Evolutionary conservation across 2,329 filamentous ascomycete genomes (phyloP), one percentile per base, ranked within the genome.

Genomic region (Colletotrichum limetticola): DNA sequence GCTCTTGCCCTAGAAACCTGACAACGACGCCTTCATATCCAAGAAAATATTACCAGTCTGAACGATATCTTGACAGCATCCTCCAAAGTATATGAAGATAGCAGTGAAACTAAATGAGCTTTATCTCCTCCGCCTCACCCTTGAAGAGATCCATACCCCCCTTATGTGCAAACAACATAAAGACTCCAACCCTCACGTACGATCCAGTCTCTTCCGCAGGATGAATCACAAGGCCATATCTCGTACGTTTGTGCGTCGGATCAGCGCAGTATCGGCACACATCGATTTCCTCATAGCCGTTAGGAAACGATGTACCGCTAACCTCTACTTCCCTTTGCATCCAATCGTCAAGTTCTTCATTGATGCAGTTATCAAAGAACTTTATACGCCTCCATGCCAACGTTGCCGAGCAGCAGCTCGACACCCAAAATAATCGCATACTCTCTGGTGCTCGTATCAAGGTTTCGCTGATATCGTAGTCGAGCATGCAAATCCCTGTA

Each of bases 291-390:
- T 46, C 42, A n/a, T 46, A 46, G 7, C 42, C 42, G 2, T 46
- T 11, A 0, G 42, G 7, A 49, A 49, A 49, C 1, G 42, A 49
- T 0, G 0, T 22, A 1, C 42, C 19, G 42, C 19, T 1, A 4
- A 49, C 7, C 0, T 49, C 19, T 0, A 1, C 42, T 0, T 49
- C 42, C 1, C 42, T 49, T 0, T 1, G 42, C 19, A 22, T 2
- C 42, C 42, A 49, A 0, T 22, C 3, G 8, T n/a, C n/a, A n/a
- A n/a, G n/a, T n/a, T n/a, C n/a, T n/a, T n/a, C n/a, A n/a, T n/a
- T n/a, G n/a, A n/a, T n/a, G n/a, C n/a, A n/a, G n/a, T n/a, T n/a
- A n/a, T n/a, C n/a, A n/a, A n/a, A n/a, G n/a, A n/a, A n/a, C n/a
- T n/a, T n/a, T n/a, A n/a, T n/a, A n/a, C n/a, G n/a, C n/a, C n/a